Base-by-base conservation (phyloP, 192 early-diverging fungal genomes). In the Gryganskiella cystojenkinii region DNA sequence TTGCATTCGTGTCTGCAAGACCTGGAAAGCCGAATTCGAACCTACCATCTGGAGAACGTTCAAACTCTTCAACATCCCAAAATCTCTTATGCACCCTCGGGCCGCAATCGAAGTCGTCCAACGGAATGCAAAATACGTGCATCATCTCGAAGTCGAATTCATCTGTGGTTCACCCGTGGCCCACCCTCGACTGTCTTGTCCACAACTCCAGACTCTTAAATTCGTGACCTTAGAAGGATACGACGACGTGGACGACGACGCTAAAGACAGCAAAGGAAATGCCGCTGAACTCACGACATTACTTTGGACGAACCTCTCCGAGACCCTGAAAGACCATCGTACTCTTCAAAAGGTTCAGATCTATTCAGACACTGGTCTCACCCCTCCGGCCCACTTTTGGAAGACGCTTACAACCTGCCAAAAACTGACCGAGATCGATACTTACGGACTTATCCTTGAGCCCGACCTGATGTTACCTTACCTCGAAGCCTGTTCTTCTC, bases 41-140 rank as follows among this genome's bases (percentile, higher is more conserved):
- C 63, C 71, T 6, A 31, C 46, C 1, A 56, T 74, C 22, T 74
- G 71, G 71, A 55, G 71, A 8, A 31, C 45, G 55, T 61, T 74
- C 63, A 44, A 13, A 27, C n/a, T n/a, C n/a, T n/a, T n/a, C n/a
- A n/a, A n/a, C n/a, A n/a, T n/a, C n/a, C 52, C 24, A 22, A 22
- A 22, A n/a, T n/a, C n/a, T 17, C 13, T 15, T 11, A 8, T 15
- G 9, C 15, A 24, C 52, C 25, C 24, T 15, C 52, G 15, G 25
- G 54, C 70, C 13, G 25, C 20, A 0, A 33, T 58, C 4, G 35
- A 11, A 4, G 55, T 64, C 45, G 47, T 72, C 46, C 25, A 56
- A 14, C 30, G 31, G 44, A 71, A 71, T 20, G 69, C 69, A 20
- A 20, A 24, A 5, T n/a, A 71, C 28, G 49, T 71, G 24, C 69